Evolutionary conservation across 2,329 filamentous ascomycete species (phyloP), one percentile per base, ranked within the genome.

Genomic region (Myriosclerotinia scirpicola): DNA sequence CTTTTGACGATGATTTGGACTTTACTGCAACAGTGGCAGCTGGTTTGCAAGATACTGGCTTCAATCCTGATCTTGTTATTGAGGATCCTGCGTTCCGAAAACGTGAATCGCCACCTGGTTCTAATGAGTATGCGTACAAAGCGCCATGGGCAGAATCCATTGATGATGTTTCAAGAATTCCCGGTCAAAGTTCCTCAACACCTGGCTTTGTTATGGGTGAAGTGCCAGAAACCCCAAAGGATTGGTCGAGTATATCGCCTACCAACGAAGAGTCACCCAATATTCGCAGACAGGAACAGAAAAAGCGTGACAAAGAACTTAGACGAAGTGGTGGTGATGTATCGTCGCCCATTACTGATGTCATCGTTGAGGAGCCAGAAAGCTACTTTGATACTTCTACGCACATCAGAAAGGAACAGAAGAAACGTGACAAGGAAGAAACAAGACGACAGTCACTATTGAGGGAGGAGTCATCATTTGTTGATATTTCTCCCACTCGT

Each of bases 11-110:
- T 66, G 90, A 92, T 71, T 78, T 89, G 11, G 87, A 87, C 62
- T 92, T 92, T 71, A 86, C 87, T 9, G 90, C 89, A 38, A 86
- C 85, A 3, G 78, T 92, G 56, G 88, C 89, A 67, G 90, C 89
- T 58, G 88, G 87, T 1, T 80, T 91, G 59, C 79, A 88, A 73
- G 84, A 87, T n/a, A 85, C 87, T 55, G 90, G 90, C 0, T 92
- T 92, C 69, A 84, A 91, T 72, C 85, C 88, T 5, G 84, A 89
- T 52, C 86, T 92, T 67, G 86, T 92, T 55, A 88, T 90, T 46
- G 81, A 90, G 55, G 83, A 92, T 71, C 84, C 86, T 0, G 79
- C 77, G 1, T 92, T 87, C 73, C 85, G 85, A 70, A 83, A 81
- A 61, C 86, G 89, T 38, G 83, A 86, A 64, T 89, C 87, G 1